phyloP scores from a whole-genome alignment of 2,329 filamentous ascomycete species.

The Pseudogymnoascus sp. region DNA sequence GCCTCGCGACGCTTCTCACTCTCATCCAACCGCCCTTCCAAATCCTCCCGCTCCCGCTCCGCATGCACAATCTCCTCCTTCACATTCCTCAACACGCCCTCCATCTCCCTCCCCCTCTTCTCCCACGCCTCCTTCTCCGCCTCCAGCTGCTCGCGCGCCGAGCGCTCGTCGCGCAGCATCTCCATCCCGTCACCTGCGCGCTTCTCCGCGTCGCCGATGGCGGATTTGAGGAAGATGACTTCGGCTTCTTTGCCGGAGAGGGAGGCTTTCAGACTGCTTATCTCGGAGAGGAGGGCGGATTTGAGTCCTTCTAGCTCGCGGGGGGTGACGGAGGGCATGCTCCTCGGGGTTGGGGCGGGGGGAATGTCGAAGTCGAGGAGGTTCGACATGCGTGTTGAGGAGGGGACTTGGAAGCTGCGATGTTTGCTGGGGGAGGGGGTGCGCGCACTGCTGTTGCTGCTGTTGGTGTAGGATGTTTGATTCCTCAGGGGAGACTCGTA shows the following conservation, averaged over 20 bases:
- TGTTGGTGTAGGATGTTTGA: constrained; percentile 16
- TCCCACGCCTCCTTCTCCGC: constrained; percentile 78
- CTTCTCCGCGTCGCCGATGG: constrained; percentile 83
- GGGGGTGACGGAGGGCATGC: constrained; percentile 81
- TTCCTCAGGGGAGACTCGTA: neutral
- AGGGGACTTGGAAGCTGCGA: constrained; percentile 22
- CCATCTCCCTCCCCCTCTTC: constrained; percentile 76
- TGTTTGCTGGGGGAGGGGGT: constrained; percentile 9
- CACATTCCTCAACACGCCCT: constrained; percentile 67
- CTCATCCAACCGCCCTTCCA: constrained; percentile 68
- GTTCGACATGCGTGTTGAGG: constrained; percentile 44
- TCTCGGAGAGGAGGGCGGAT: constrained; percentile 82
- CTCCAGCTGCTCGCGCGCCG: constrained; percentile 59
- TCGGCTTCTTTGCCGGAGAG: constrained; percentile 91
- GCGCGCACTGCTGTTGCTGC: neutral
- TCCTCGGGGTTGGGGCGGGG: constrained; percentile 86
- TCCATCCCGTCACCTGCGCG: constrained; percentile 82
- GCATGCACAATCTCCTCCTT: constrained; percentile 71
- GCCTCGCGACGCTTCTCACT: constrained; percentile 65
- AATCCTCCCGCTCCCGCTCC: constrained; percentile 72
- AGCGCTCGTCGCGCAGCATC: constrained; percentile 68
- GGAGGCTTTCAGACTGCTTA: constrained; percentile 87
- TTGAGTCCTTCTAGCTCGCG: constrained; percentile 90
- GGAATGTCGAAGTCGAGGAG: constrained; percentile 88
- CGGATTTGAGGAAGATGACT: constrained; percentile 75